Percentiles rank a stretch among this genome's conserved stretches.
phyloP scores from a whole-genome alignment of 306 rosid genomes.

The Leucaena leucocephala region DNA sequence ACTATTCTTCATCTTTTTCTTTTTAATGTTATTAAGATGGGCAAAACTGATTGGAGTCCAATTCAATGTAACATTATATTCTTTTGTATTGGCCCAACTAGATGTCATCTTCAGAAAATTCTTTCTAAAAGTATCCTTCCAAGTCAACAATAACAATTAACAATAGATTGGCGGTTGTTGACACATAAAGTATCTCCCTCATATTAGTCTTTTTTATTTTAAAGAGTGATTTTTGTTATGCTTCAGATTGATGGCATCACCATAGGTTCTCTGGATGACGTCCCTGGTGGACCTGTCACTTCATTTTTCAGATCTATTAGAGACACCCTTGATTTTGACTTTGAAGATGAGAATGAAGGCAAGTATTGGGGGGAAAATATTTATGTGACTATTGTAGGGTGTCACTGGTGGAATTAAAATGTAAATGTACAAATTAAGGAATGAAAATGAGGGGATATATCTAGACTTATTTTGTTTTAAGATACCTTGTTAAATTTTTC shows the following conservation, averaged over 20 bases:
- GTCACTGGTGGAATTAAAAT: background rate
- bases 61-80: conserved; percentile 18
- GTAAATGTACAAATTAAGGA: background rate
- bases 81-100: conserved; percentile 3
- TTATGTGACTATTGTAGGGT: background rate
- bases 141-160: background rate
- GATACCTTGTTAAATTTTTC: background rate
- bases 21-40: background rate
- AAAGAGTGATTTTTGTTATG: conserved; percentile 36
- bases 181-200: conserved; percentile 5
- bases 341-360: conserved; percentile 95
- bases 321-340: conserved; percentile 96
- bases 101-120: conserved; percentile 18
- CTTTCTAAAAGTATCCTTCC: background rate
- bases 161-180: conserved; percentile 8
- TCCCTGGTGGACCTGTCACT: conserved; percentile 79
- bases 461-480: background rate
- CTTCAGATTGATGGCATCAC: conserved; percentile 77
- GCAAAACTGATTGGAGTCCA: conserved; percentile 26
- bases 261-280: conserved; percentile 86
- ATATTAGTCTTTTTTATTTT: conserved; percentile 19
- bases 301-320: conserved; percentile 85
- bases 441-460: background rate
- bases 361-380: conserved; percentile 34
- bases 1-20: conserved; percentile 21